A percentile compares a stretch with the other conserved stretches of the same genome.
Conservation (phyloP, 164 flowering plant genomes). For the Nymphaea colorata region DNA sequence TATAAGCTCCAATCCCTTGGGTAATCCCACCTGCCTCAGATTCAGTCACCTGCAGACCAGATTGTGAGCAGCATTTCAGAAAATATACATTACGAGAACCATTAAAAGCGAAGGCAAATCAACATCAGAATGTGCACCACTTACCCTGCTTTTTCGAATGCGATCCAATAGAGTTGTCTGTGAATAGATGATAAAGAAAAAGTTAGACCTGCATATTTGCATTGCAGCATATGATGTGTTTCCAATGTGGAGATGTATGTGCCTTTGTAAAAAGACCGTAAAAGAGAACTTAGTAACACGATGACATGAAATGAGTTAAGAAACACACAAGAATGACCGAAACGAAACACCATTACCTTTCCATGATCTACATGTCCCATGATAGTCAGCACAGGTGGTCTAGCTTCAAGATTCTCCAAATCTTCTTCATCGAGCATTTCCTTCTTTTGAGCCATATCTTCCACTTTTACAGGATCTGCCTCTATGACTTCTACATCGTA, state of each 20-base stretch:
- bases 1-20: slow-evolving; percentile 97
- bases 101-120: background rate
- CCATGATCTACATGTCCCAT: slow-evolving; percentile 99
- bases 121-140: background rate
- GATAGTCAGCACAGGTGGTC: slow-evolving; percentile 92
- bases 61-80: background rate
- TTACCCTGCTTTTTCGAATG: slow-evolving; percentile 88
- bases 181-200: slow-evolving; percentile 17
- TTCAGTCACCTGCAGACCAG: slow-evolving; percentile 61
- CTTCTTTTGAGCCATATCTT: slow-evolving; percentile 81
- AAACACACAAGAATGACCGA: too few relatives aligned
- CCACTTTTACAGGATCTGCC: slow-evolving; percentile 54
- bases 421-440: slow-evolving; percentile 82
- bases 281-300: background rate
- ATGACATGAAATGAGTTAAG: too few relatives aligned
- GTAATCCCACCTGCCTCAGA: slow-evolving; percentile 98
- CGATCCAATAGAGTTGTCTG: slow-evolving; percentile 96
- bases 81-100: background rate
- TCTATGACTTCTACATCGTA: slow-evolving; percentile 81
- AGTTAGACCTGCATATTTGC: background rate
- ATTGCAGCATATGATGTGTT: too few relatives aligned
- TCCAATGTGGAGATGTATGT: background rate
- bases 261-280: background rate
- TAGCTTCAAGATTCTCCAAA: slow-evolving; percentile 61
- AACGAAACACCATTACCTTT: slow-evolving; percentile 34